phyloP scores from a whole-genome alignment of 2,329 filamentous ascomycete genomes.

The Tetracladium maxilliforme region DNA sequence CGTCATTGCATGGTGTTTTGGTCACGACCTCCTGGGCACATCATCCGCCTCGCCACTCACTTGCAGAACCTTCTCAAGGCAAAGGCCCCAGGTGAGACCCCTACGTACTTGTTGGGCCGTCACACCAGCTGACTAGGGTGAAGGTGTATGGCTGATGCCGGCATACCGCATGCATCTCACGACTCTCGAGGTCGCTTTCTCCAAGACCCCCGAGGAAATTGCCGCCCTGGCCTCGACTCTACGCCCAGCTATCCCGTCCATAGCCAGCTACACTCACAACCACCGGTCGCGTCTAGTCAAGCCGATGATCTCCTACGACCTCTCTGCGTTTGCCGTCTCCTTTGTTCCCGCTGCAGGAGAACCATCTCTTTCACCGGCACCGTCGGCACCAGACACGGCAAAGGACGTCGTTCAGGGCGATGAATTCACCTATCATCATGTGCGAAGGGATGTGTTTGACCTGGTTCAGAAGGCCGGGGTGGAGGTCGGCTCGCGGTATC shows the following conservation, averaged over 20 bases:
- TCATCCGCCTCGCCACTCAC: conserved; percentile 50
- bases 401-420: conserved; percentile 42
- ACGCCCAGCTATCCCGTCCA: conserved; percentile 34
- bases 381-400: conserved; percentile 8
- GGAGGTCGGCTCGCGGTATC: conserved; percentile 64
- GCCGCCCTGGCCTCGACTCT: conserved; percentile 43
- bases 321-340: conserved; percentile 71
- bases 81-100: conserved; percentile 52
- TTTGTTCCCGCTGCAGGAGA: conserved; percentile 71
- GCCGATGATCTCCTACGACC: conserved; percentile 72
- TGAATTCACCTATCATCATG: conserved; percentile 76
- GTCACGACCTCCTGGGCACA: conserved; percentile 64
- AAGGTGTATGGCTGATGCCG: conserved; percentile 81
- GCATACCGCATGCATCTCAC: conserved; percentile 69
- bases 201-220: conserved; percentile 56
- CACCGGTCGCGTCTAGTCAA: conserved; percentile 67
- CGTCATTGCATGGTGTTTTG: conserved; percentile 79
- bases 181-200: conserved; percentile 71
- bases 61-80: conserved; percentile 53
- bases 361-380: conserved; percentile 13
- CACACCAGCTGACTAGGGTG: conserved; percentile 3
- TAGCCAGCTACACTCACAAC: conserved; percentile 50
- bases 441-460: conserved; percentile 64
- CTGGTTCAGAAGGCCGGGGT: conserved; percentile 46
- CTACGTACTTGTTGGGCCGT: background rate